Conservation (phyloP, 2,329 filamentous ascomycete species). For the Colletotrichum filicis region DNA sequence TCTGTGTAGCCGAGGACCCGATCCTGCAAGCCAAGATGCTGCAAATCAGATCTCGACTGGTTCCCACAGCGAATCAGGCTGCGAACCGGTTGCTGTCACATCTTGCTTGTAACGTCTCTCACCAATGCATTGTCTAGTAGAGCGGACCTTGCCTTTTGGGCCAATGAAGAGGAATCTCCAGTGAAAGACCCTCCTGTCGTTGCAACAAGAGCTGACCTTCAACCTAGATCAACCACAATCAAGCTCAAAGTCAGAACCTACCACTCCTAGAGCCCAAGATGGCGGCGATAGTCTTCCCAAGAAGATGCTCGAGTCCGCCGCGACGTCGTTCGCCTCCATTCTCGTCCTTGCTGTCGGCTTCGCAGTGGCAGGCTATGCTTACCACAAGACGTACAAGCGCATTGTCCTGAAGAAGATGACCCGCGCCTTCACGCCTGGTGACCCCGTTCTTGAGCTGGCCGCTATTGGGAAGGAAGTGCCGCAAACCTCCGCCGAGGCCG, state of each 20-base stretch:
- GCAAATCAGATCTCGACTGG: not conserved
- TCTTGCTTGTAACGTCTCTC: not conserved
- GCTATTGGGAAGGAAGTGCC: constrained; percentile 70
- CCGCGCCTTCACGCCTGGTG: constrained; percentile 90
- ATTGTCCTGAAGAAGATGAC: constrained; percentile 93
- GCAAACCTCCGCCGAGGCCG: constrained; percentile 52
- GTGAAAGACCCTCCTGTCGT: not conserved
- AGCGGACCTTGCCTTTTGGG: not conserved
- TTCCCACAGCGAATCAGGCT: not conserved
- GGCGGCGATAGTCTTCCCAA: constrained; percentile 53
- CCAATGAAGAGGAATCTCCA: not conserved
- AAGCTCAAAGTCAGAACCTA: not conserved
- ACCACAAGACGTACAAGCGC: constrained; percentile 88
- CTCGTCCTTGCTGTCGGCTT: constrained; percentile 75
- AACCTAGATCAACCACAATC: constrained; percentile 10
- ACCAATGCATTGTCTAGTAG: not conserved
- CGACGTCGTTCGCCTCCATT: constrained; percentile 81
- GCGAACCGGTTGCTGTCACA: not conserved
- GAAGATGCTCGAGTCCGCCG: constrained; percentile 80
- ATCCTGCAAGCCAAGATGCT: constrained; percentile 25
- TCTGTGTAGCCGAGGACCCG: not conserved
- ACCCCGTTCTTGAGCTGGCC: constrained; percentile 87
- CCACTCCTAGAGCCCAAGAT: constrained; percentile 12
- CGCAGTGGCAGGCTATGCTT: constrained; percentile 76
- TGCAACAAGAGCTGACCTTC: constrained; percentile 5